These are phyloP conservation scores for Colletotrichum musae DNA, from an alignment of 2,329 filamentous ascomycete genomes.

Conservation along the genomic window DNA sequence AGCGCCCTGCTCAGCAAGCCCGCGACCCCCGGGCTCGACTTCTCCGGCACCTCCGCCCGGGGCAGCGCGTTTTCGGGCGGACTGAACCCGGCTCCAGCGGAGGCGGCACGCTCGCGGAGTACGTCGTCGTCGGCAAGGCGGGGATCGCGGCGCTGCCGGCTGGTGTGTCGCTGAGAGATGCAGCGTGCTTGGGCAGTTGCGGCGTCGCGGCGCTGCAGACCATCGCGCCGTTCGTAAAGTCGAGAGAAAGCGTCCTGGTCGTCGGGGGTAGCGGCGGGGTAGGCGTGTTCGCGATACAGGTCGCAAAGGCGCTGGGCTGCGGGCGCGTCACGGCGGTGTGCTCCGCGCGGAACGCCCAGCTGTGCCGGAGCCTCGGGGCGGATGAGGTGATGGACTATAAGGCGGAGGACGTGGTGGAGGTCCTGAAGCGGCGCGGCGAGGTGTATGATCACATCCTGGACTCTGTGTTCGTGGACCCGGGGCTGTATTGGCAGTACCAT, in stretches of 20 bases:
- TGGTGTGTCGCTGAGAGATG: slow-evolving; percentile 45
- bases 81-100: slow-evolving; percentile 42
- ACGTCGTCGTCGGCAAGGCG: slow-evolving; percentile 51
- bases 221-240: slow-evolving; percentile 48
- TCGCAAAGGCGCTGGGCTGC: slow-evolving; percentile 51
- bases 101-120: slow-evolving; percentile 60
- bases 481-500: slow-evolving; percentile 65
- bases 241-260: slow-evolving; percentile 59
- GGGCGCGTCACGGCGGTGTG: slow-evolving; percentile 51
- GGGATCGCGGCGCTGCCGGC: slow-evolving; percentile 56
- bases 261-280: slow-evolving; percentile 61
- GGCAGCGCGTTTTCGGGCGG: slow-evolving; percentile 60
- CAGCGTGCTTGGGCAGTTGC: slow-evolving; percentile 44
- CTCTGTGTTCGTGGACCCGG: slow-evolving; percentile 52
- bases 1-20: slow-evolving; percentile 53
- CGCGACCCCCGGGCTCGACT: slow-evolving; percentile 64
- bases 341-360: slow-evolving; percentile 50
- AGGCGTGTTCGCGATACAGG: slow-evolving; percentile 54
- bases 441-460: slow-evolving; percentile 47
- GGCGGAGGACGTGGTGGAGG: slow-evolving; percentile 32
- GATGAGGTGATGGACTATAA: slow-evolving; percentile 55
- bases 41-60: slow-evolving; percentile 59
- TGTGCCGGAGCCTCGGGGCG: slow-evolving; percentile 52
- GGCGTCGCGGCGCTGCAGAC: slow-evolving; percentile 45
- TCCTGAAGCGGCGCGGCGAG: slow-evolving; percentile 36